Evolutionary conservation across 148 eudicot genomes (phyloP).

Genomic region (Spergularia bocconei): DNA sequence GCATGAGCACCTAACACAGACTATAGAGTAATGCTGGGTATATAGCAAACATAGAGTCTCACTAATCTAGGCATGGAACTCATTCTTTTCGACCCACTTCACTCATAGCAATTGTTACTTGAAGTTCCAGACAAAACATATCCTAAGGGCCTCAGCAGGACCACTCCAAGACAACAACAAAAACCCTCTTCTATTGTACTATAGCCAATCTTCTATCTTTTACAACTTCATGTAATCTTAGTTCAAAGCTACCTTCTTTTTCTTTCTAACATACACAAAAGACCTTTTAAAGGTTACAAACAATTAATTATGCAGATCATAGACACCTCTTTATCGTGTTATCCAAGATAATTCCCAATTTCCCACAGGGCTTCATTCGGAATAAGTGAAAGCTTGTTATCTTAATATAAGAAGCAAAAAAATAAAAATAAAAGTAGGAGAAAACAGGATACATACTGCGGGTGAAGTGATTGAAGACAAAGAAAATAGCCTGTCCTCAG

Average conservation of each 20-base stretch:
- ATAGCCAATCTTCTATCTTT: background rate
- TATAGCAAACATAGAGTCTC: background rate
- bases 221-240: conserved; percentile 6
- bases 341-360: no score
- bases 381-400: background rate
- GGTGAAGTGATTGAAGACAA: conserved; percentile 92
- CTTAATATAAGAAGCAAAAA: conserved; percentile 12
- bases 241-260: background rate
- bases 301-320: background rate
- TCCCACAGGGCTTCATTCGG: conserved; percentile 5
- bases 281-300: background rate
- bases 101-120: background rate
- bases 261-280: background rate
- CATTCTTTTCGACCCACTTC: background rate
- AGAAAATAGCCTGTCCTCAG: conserved; percentile 94
- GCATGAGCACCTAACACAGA: background rate
- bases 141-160: background rate
- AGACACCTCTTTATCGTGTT: no score
- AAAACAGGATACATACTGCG: conserved; percentile 52
- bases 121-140: no score
- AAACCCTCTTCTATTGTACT: background rate
- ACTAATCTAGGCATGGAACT: background rate
- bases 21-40: background rate
- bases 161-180: background rate
- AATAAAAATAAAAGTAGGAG: no score